phyloP scores from a whole-genome alignment of 2,329 filamentous ascomycete species.

The Fusarium citri region DNA sequence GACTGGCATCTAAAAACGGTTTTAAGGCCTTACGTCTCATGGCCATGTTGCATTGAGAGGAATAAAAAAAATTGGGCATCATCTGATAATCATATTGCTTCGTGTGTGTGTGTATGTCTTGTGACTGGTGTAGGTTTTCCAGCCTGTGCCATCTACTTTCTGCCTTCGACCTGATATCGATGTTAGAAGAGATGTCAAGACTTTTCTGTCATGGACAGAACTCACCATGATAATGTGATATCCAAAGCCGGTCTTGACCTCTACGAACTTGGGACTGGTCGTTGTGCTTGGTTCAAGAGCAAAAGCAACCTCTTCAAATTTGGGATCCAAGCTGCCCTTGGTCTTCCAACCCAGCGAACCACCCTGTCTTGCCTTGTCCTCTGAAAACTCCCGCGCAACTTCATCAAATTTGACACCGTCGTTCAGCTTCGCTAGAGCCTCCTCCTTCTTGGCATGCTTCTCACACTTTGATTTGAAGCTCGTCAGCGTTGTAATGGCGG shows the following conservation, averaged over 20 bases:
- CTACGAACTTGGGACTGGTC: constrained; percentile 71
- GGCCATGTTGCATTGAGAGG: constrained; percentile 53
- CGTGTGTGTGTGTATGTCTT: neutral
- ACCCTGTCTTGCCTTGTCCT: constrained; percentile 80
- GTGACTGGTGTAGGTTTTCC: neutral
- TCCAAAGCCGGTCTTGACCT: constrained; percentile 79
- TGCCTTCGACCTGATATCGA: constrained; percentile 53
- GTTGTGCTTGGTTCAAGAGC: constrained; percentile 74
- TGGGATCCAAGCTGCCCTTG: constrained; percentile 72
- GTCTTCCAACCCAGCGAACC: constrained; percentile 80
- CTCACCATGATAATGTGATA: constrained; percentile 85
- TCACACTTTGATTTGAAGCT: constrained; percentile 63
- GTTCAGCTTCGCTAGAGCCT: constrained; percentile 75
- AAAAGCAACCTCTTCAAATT: constrained; percentile 80
- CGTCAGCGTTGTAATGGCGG: constrained; percentile 17
- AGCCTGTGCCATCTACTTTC: constrained; percentile 49
- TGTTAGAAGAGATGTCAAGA: constrained; percentile 7
- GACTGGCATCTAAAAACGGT: constrained; percentile 60
- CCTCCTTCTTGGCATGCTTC: constrained; percentile 82
- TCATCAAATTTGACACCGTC: constrained; percentile 79
- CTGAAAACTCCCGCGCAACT: constrained; percentile 77
- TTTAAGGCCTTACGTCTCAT: constrained; percentile 49
- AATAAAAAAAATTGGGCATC: constrained; percentile 56
- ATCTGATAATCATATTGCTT: constrained; percentile 37
- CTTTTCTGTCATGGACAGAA: neutral